phyloP scores from a whole-genome alignment of 345 rosid species.

The Cardamine chenopodiifolia region DNA sequence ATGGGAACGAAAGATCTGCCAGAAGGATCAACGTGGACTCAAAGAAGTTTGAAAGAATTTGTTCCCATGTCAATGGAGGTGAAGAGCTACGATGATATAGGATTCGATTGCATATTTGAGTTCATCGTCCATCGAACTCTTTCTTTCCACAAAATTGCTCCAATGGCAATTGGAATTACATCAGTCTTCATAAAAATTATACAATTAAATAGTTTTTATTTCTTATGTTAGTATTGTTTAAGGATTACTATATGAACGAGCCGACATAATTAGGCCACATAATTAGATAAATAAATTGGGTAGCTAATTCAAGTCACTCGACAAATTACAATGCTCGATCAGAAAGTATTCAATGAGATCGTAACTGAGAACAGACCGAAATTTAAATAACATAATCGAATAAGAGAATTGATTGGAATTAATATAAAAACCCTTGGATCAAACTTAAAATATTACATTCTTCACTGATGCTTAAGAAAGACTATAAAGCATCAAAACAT shows the following conservation, averaged over 20 bases:
- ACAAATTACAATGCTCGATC: too few relatives aligned
- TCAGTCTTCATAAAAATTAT: neutral
- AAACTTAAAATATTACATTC: conserved; percentile 15
- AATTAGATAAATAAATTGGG: too few relatives aligned
- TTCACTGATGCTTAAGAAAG: neutral
- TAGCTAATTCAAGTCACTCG: too few relatives aligned
- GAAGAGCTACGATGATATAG: conserved; percentile 43
- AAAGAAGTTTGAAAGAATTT: conserved; percentile 68
- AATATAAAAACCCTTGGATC: neutral
- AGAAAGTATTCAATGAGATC: too few relatives aligned
- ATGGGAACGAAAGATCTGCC: conserved; percentile 54
- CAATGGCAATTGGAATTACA: neutral
- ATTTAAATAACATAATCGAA: neutral
- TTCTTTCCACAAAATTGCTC: neutral
- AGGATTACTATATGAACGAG: too few relatives aligned
- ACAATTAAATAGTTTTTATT: too few relatives aligned
- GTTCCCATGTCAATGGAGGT: conserved; percentile 78
- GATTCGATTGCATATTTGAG: conserved; percentile 23
- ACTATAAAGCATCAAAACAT: neutral
- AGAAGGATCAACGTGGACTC: conserved; percentile 55
- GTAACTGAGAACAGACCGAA: too few relatives aligned
- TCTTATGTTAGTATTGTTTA: too few relatives aligned
- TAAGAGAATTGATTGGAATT: neutral
- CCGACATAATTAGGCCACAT: too few relatives aligned
- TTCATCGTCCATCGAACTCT: conserved; percentile 29